phyloP scores from a whole-genome alignment of 495 filamentous ascomycete species.

The Hypoxylon perforatum region DNA sequence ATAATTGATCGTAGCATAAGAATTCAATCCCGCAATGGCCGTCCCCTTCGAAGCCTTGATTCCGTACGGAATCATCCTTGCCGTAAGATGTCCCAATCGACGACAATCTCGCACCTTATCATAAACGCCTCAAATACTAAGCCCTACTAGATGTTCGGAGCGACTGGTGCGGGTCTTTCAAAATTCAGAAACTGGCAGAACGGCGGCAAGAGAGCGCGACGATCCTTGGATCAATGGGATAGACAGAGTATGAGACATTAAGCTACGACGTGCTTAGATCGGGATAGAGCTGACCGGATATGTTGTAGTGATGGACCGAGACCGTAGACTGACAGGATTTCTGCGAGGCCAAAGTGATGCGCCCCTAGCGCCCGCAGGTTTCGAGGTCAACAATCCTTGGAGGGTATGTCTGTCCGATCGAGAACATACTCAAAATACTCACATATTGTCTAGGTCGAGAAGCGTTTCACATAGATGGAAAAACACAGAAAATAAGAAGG shows the following conservation, averaged over 20 bases:
- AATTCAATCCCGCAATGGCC: constrained; percentile 72
- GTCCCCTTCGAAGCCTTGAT: constrained; percentile 96
- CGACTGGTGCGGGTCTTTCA: constrained; percentile 80
- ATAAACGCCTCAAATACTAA: constrained; percentile 42
- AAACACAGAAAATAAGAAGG: constrained; percentile 3
- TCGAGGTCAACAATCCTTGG: constrained; percentile 97
- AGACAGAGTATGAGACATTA: constrained; percentile 75
- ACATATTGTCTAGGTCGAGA: constrained; percentile 58
- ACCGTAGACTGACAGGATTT: constrained; percentile 86
- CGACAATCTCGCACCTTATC: constrained; percentile 26
- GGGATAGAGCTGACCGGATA: constrained; percentile 47
- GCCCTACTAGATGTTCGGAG: constrained; percentile 82
- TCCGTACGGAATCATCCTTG: constrained; percentile 91
- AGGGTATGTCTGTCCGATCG: constrained; percentile 59
- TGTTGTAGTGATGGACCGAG: constrained; percentile 92
- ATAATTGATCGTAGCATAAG: constrained; percentile 15
- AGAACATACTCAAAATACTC: constrained; percentile 10
- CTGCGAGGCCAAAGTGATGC: constrained; percentile 88
- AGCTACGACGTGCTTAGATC: neutral
- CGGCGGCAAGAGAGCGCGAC: constrained; percentile 85
- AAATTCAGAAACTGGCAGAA: constrained; percentile 82
- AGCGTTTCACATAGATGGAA: constrained; percentile 55
- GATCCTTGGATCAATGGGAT: constrained; percentile 93
- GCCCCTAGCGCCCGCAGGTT: constrained; percentile 81
- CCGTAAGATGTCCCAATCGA: constrained; percentile 66